Evolutionary conservation across 306 rosid genomes (phyloP), one percentile per base, ranked within the genome.

Genomic region (Coriaria nepalensis): DNA sequence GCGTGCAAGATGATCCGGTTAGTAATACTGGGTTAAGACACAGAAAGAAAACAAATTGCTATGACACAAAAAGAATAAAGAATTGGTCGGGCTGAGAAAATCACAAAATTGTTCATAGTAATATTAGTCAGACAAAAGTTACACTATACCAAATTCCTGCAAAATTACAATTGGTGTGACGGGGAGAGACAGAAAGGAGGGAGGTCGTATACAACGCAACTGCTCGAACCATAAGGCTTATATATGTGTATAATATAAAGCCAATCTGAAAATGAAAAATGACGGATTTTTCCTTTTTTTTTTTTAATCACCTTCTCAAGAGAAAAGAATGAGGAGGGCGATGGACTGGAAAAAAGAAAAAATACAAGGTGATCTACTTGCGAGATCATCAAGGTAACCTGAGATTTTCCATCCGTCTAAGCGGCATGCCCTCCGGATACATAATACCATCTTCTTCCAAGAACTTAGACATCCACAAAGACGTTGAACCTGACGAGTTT

Each of bases 381-480:
- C 45, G 13, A 11, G 4, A 37, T 33, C 47, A 54, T 83, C 80
- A 83, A 6, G 85, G 50, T 4, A 53, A 47, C 68, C 93, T 80
- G 42, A 11, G 35, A 8, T 67, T 58, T 8, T 81, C 87, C 70
- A 83, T 94, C 78, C 93, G 81, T 74, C 95, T 84, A 5, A 84
- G 86, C 51, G 95, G 95, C 63, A 88, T 81, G 69, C 93, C 90
- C 62, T 81, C 87, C 13, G 70, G 67, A 10, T 66, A 84, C 45
- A 61, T 68, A 52, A 69, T 39, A 35, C 64, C 83, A 50, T 77
- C 82, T 68, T 72, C 97, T 43, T 84, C 97, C 5, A 85, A 56
- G 58, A 81, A 85, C 78, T 81, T 88, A 4, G 77, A 37, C 54
- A 76, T 75, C 74, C 78, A 73, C 49, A 68, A 6, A 10, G 82